Conservation (phyloP, 768 basidiomycete genomes). For the Russula earlei region DNA sequence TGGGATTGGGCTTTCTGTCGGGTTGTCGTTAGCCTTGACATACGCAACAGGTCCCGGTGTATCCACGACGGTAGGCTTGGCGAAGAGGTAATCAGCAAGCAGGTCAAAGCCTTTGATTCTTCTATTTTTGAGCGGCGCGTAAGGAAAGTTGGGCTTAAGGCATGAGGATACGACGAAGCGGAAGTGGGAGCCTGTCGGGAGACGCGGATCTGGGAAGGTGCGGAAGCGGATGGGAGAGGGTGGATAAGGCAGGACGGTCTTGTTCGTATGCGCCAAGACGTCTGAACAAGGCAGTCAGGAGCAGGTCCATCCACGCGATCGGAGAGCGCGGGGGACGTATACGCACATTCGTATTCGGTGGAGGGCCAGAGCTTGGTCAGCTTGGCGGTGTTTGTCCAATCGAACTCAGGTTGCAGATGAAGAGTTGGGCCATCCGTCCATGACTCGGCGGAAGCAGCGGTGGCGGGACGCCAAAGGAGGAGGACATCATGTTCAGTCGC, state of each 20-base stretch:
- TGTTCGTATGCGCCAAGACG: constrained; percentile 33
- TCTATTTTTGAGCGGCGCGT: constrained; percentile 42
- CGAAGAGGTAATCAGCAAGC: constrained; percentile 45
- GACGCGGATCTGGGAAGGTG: constrained; percentile 65
- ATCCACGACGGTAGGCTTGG: constrained; percentile 16
- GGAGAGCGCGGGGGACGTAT: not conserved
- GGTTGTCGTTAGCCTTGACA: not conserved
- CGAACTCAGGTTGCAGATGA: constrained; percentile 34
- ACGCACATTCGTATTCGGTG: constrained; percentile 62
- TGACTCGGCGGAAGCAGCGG: constrained; percentile 21
- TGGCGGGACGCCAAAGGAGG: constrained; percentile 37
- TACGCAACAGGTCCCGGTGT: constrained; percentile 2
- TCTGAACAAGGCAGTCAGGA: constrained; percentile 27
- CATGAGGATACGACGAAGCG: constrained; percentile 64
- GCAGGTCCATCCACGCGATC: not conserved
- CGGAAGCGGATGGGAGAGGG: constrained; percentile 46
- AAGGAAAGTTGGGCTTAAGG: constrained; percentile 64
- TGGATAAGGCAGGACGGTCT: constrained; percentile 42
- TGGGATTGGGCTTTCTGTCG: not conserved
- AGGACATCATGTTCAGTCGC: constrained; percentile 28
- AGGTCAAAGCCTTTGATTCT: constrained; percentile 58
- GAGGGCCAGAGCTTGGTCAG: constrained; percentile 56
- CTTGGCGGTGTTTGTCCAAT: constrained; percentile 51
- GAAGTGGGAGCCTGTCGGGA: constrained; percentile 46
- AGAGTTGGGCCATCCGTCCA: constrained; percentile 53